Evolutionary conservation across 352 stramenopile genomes (phyloP).

Genomic region (Hyaloperonospora arabidopsidis): DNA sequence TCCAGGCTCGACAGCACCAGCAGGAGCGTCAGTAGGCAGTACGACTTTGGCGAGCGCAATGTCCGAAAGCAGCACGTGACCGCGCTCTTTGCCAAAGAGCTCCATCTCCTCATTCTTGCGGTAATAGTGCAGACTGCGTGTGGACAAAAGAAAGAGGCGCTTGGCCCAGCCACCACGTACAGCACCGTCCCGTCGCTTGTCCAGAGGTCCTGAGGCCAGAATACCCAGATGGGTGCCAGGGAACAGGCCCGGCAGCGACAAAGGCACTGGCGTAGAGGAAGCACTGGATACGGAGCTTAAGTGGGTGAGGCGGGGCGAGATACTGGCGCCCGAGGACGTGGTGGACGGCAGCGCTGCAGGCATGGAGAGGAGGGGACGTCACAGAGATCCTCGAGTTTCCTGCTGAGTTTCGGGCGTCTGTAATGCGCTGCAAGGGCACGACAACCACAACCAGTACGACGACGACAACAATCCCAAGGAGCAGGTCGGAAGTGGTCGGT

Average conservation of each 20-base stretch:
- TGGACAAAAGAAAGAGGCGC: conserved; percentile 76
- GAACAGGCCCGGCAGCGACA: conserved; percentile 62
- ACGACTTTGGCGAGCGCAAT: conserved; percentile 76
- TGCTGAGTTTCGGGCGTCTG: conserved; percentile 1
- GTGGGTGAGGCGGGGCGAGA: conserved; percentile 42
- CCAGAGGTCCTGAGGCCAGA: conserved; percentile 59
- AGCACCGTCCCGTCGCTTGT: conserved; percentile 78
- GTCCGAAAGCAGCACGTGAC: conserved; percentile 61
- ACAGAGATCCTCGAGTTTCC: no score
- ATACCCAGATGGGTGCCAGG: conserved; percentile 70
- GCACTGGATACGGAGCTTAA: conserved; percentile 48
- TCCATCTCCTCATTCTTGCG: conserved; percentile 74
- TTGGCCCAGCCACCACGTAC: conserved; percentile 76
- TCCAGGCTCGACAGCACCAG: conserved; percentile 56
- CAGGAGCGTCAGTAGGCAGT: conserved; percentile 61
- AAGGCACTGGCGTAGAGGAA: conserved; percentile 47
- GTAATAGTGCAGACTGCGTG: conserved; percentile 77
- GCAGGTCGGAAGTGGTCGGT: no score
- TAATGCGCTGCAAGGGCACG: conserved; percentile 12
- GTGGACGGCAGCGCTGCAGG: conserved; percentile 31
- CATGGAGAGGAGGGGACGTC: conserved; percentile 12
- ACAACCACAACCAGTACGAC: background rate
- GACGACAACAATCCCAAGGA: no score
- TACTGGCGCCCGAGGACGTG: conserved; percentile 18
- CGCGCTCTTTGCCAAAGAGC: conserved; percentile 78